phyloP scores from a whole-genome alignment of 345 rosid genomes.

The Abelmoschus esculentus region DNA sequence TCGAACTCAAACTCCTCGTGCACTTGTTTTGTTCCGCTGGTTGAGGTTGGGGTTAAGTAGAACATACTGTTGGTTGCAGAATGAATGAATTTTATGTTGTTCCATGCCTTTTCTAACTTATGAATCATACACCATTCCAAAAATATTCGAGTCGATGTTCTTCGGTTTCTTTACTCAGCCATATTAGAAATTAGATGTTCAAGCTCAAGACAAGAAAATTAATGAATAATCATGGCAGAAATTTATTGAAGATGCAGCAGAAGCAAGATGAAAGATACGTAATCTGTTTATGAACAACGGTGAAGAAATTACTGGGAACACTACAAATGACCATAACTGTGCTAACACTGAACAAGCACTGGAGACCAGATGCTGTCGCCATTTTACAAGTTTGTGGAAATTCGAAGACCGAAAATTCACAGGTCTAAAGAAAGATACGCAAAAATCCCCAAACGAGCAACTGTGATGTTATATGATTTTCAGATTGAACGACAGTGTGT shows the following conservation, averaged over 20 bases:
- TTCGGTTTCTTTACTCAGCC: too few relatives aligned
- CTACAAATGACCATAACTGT: slow-evolving; percentile 7
- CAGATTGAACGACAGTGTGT: slow-evolving; percentile 4
- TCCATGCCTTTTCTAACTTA: slow-evolving; percentile 1
- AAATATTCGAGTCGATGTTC: too few relatives aligned
- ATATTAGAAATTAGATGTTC: too few relatives aligned
- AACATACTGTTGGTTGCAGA: too few relatives aligned
- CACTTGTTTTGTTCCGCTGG: too few relatives aligned
- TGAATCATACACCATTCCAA: too few relatives aligned
- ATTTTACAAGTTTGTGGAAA: slow-evolving; percentile 12
- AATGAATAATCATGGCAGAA: not conserved
- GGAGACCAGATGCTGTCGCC: slow-evolving; percentile 10
- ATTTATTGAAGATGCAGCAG: slow-evolving; percentile 5
- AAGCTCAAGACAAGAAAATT: too few relatives aligned
- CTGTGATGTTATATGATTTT: slow-evolving; percentile 9
- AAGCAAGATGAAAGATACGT: slow-evolving; percentile 14
- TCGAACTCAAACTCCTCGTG: too few relatives aligned
- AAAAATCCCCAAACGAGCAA: slow-evolving; percentile 8
- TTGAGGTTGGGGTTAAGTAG: too few relatives aligned
- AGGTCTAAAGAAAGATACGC: slow-evolving; percentile 1
- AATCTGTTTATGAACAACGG: slow-evolving; percentile 19
- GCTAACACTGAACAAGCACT: not conserved
- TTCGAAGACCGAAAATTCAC: slow-evolving; percentile 15
- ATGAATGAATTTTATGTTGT: too few relatives aligned
- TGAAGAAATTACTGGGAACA: slow-evolving; percentile 12